Conservation (phyloP, 2,329 filamentous ascomycete species). For the Davidsoniella neocaledoniae region DNA sequence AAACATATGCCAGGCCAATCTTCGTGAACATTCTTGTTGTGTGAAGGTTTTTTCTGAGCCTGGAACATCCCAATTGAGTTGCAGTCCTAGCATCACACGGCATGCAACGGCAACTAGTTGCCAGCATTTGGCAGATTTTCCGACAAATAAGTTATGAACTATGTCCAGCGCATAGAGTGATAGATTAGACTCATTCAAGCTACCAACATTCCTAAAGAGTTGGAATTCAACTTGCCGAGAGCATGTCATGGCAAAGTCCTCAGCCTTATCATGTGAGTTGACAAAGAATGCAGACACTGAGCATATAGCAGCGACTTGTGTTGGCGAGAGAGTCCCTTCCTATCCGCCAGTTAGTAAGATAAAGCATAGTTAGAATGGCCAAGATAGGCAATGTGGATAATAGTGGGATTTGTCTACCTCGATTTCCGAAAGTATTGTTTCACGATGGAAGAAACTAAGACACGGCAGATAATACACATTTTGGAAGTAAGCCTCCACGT, state of each 20-base stretch:
- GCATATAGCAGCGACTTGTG: slow-evolving; percentile 24
- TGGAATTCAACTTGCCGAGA: slow-evolving; percentile 24
- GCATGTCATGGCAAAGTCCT: slow-evolving; percentile 23
- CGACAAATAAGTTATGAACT: slow-evolving; percentile 22
- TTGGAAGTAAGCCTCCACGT: slow-evolving; percentile 25
- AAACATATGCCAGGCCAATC: slow-evolving; percentile 25
- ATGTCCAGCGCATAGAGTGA: slow-evolving; percentile 22
- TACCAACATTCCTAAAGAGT: slow-evolving; percentile 25
- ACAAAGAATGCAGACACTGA: slow-evolving; percentile 23
- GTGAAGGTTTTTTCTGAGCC: slow-evolving; percentile 19
- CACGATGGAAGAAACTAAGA: slow-evolving; percentile 23
- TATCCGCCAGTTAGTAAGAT: slow-evolving; percentile 9
- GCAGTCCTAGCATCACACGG: slow-evolving; percentile 23
- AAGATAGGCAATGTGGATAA: background rate
- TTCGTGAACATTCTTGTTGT: slow-evolving; percentile 22
- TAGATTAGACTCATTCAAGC: slow-evolving; percentile 20
- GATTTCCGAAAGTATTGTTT: slow-evolving; percentile 21
- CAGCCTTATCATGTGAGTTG: slow-evolving; percentile 19
- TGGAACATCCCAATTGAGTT: slow-evolving; percentile 24
- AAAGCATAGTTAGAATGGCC: background rate
- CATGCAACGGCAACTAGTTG: slow-evolving; percentile 23
- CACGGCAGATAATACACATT: slow-evolving; percentile 24
- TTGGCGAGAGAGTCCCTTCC: slow-evolving; percentile 21
- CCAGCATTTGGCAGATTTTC: slow-evolving; percentile 25
- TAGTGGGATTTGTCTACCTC: slow-evolving; percentile 16